These are phyloP conservation scores for Apiospora sp. DNA, from an alignment of 2,329 filamentous ascomycete genomes.

Conservation along the genomic window DNA sequence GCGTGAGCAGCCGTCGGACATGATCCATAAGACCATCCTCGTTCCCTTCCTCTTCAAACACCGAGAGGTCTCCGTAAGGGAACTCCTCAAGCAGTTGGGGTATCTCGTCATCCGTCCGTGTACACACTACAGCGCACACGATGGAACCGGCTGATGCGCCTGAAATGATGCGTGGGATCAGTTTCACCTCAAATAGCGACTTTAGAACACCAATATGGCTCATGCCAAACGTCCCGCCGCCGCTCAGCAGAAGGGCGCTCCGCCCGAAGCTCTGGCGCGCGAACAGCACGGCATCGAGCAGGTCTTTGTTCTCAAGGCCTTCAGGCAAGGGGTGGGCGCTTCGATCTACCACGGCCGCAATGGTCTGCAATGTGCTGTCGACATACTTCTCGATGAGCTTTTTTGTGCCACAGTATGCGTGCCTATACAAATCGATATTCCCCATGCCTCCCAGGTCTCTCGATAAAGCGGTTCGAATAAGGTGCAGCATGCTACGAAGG, in stretches of 20 bases:
- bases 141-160: constrained; percentile 90
- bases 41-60: constrained; percentile 72
- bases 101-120: constrained; percentile 80
- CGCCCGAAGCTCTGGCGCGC: constrained; percentile 85
- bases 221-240: constrained; percentile 91
- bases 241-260: constrained; percentile 82
- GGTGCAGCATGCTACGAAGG: constrained; percentile 77
- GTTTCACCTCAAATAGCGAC: constrained; percentile 74
- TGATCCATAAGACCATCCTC: constrained; percentile 73
- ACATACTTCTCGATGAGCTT: constrained; percentile 87
- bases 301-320: constrained; percentile 63
- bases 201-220: constrained; percentile 90
- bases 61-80: constrained; percentile 79
- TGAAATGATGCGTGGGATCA: constrained; percentile 86
- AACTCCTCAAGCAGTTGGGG: constrained; percentile 74
- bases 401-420: constrained; percentile 88
- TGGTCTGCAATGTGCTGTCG: constrained; percentile 76
- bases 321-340: constrained; percentile 56
- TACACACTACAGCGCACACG: constrained; percentile 81
- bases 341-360: constrained; percentile 74
- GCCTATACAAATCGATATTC: constrained; percentile 80
- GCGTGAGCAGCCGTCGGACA: constrained; percentile 76
- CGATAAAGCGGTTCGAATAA: constrained; percentile 81
- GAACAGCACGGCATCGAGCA: constrained; percentile 74
- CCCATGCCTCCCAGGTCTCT: constrained; percentile 88